A percentile compares a stretch with the other conserved stretches of the same genome.
These are phyloP conservation scores for Linanthus parryae DNA, from an alignment of 148 eudicot species.

Conservation along the genomic window DNA sequence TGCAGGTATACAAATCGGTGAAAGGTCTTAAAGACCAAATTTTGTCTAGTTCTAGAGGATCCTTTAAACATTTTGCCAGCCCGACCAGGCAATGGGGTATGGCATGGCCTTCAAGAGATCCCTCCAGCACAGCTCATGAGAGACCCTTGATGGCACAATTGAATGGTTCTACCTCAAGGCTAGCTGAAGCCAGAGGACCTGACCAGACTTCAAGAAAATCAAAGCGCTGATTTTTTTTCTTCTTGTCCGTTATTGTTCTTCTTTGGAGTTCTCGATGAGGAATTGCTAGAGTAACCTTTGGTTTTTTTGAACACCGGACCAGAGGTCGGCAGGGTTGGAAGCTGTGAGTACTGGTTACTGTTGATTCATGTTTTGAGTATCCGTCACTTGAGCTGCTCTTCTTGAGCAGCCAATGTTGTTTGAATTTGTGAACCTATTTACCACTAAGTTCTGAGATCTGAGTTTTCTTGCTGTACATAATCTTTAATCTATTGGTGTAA, in stretches of 20 bases:
- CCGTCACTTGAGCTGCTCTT: too few relatives aligned
- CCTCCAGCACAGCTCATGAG: slow-evolving; percentile 12
- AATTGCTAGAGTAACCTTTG: too few relatives aligned
- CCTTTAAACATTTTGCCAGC: slow-evolving; percentile 26
- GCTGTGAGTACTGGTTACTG: too few relatives aligned
- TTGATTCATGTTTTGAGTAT: too few relatives aligned
- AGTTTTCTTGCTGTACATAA: too few relatives aligned
- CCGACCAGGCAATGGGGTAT: slow-evolving; percentile 32
- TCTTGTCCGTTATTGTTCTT: neutral
- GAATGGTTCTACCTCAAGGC: slow-evolving; percentile 20
- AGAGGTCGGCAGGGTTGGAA: too few relatives aligned
- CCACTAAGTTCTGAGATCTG: too few relatives aligned
- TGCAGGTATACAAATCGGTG: slow-evolving; percentile 27
- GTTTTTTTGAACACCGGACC: too few relatives aligned
- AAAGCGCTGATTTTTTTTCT: slow-evolving; percentile 17
- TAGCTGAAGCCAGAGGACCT: slow-evolving; percentile 18
- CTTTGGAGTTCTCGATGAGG: too few relatives aligned
- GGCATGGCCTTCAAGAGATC: slow-evolving; percentile 36
- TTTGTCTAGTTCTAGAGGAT: slow-evolving; percentile 44
- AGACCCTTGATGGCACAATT: slow-evolving; percentile 15
- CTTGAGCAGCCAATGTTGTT: too few relatives aligned
- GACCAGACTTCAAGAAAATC: slow-evolving; percentile 23
- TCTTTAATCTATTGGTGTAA: too few relatives aligned
- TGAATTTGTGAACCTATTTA: too few relatives aligned
- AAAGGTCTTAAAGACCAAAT: slow-evolving; percentile 42